Evolutionary conservation across 2,329 filamentous ascomycete genomes (phyloP).

Genomic region (Pseudogymnoascus sp.): DNA sequence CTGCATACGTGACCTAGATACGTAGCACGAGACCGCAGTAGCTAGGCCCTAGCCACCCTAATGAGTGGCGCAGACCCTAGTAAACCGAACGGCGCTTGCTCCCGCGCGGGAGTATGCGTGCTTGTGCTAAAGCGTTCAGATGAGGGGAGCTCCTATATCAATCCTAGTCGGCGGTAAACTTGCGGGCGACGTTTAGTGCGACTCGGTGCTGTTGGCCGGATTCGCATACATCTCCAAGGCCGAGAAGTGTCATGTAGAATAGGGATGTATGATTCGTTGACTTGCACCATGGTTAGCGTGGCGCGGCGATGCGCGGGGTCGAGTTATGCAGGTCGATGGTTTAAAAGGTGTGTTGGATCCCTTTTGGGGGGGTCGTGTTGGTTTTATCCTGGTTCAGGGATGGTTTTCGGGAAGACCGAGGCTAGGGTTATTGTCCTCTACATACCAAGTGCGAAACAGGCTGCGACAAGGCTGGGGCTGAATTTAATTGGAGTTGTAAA

Average conservation of each 20-base stretch:
- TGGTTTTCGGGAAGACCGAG: background rate
- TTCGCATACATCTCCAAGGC: background rate
- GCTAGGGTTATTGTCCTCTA: background rate
- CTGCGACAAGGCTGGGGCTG: background rate
- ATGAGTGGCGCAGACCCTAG: background rate
- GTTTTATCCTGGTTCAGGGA: background rate
- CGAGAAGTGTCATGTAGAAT: background rate
- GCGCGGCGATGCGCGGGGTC: background rate
- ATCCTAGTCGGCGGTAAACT: background rate
- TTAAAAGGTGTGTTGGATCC: background rate
- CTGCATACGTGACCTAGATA: background rate
- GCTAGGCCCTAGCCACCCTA: background rate
- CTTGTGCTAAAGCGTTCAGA: background rate
- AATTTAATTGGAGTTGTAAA: background rate
- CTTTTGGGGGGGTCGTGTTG: background rate
- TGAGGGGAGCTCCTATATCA: background rate
- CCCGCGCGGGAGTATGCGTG: background rate
- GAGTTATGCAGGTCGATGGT: background rate
- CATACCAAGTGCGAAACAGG: background rate
- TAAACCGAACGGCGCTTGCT: background rate
- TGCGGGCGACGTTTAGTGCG: background rate
- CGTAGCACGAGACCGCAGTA: background rate
- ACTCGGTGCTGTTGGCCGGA: background rate
- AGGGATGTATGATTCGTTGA: background rate
- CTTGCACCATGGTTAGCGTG: background rate